Evolutionary conservation across 441 rosid species (phyloP).

Genomic region (Syzygium syzygioides): DNA sequence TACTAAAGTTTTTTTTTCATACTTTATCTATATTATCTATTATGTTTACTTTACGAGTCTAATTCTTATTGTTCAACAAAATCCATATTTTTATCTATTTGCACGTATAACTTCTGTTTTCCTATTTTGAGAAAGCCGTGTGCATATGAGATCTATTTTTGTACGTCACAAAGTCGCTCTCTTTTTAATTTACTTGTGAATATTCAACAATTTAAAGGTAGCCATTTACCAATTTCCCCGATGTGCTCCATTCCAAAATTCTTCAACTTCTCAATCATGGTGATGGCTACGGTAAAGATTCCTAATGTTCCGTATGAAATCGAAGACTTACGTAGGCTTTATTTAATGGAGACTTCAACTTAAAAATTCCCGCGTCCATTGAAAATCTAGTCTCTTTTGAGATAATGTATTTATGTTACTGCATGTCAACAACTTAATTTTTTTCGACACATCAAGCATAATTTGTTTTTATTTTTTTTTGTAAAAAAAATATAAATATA

Average conservation of each 20-base stretch:
- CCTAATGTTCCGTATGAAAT: fast-evolving
- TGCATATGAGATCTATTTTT: no score
- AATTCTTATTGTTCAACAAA: neutral
- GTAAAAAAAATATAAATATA: no score
- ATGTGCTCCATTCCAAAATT: neutral
- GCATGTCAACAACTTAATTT: no score
- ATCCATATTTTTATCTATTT: neutral
- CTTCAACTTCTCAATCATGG: no score
- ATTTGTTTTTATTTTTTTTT: no score
- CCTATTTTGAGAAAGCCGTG: fast-evolving
- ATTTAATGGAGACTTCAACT: neutral
- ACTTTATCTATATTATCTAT: no score
- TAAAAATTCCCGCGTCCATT: fast-evolving
- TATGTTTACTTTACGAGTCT: neutral
- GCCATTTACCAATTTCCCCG: neutral
- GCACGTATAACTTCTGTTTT: neutral
- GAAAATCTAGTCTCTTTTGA: neutral
- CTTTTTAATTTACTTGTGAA: neutral
- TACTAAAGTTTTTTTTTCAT: no score
- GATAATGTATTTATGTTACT: neutral
- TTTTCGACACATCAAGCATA: neutral
- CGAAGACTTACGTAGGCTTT: no score
- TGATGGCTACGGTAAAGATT: no score
- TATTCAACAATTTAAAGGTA: neutral
- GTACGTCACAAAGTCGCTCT: no score